Conservation (phyloP, 75 land plant genomes). For the Cupressus sempervirens region DNA sequence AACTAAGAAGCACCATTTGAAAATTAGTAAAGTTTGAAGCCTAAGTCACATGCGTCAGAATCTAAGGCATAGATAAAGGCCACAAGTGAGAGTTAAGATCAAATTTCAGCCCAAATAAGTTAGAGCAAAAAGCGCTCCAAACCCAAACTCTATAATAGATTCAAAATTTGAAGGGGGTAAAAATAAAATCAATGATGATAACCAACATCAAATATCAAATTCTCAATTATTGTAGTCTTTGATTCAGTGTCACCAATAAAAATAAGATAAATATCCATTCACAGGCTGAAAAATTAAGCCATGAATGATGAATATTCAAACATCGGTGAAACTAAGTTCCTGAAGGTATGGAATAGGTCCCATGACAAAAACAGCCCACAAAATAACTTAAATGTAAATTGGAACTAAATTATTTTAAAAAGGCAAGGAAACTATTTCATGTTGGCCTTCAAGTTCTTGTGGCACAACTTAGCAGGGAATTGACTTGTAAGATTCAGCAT, state of each 20-base stretch:
- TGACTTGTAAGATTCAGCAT: neutral
- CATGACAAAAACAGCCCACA: neutral
- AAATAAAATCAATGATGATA: neutral
- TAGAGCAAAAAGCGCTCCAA: neutral
- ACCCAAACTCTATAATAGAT: neutral
- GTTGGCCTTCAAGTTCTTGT: neutral
- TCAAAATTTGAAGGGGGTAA: neutral
- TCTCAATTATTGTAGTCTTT: neutral
- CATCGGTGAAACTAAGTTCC: neutral
- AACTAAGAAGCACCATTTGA: neutral
- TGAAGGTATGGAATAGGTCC: neutral
- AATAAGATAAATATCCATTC: neutral
- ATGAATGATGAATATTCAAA: neutral
- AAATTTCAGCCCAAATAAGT: neutral
- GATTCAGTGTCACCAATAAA: neutral
- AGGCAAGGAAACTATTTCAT: neutral
- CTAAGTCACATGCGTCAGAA: neutral
- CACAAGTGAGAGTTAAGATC: neutral
- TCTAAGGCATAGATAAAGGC: neutral
- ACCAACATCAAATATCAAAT: neutral
- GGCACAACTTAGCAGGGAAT: neutral
- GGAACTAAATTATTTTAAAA: too few species aligned
- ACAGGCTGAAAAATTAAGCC: neutral
- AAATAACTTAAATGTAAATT: neutral
- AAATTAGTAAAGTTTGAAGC: neutral